These are phyloP conservation scores for Clavulina sp. DNA, from an alignment of 768 basidiomycete species.

Conservation along the genomic window DNA sequence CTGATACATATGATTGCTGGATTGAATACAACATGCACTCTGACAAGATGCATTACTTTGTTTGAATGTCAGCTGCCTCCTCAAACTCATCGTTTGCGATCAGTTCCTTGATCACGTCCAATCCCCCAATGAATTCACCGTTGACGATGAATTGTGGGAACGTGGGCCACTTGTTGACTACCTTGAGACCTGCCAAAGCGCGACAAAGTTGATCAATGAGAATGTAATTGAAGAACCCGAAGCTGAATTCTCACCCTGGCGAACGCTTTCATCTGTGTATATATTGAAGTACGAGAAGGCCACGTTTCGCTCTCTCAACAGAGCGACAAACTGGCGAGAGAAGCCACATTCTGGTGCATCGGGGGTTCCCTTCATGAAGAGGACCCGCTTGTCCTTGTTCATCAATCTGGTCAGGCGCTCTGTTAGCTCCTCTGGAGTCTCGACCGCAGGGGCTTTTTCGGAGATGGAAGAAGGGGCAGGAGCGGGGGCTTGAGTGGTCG, in stretches of 20 bases:
- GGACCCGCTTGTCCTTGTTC: constrained; percentile 56
- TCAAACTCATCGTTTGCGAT: constrained; percentile 58
- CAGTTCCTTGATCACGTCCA: constrained; percentile 88
- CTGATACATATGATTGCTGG: too few species aligned
- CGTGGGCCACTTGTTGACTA: constrained; percentile 79
- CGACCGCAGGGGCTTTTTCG: constrained; percentile 18
- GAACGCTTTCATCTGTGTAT: constrained; percentile 57
- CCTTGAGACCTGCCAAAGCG: constrained; percentile 29
- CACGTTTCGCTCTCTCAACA: constrained; percentile 47
- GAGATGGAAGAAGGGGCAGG: constrained; percentile 16
- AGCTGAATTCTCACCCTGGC: constrained; percentile 40
- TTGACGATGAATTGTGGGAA: constrained; percentile 74
- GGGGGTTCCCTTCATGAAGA: constrained; percentile 86
- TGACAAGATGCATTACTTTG: too few species aligned
- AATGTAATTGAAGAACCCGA: not conserved
- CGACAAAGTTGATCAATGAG: constrained; percentile 2
- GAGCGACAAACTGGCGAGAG: constrained; percentile 50
- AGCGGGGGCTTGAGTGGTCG: constrained; percentile 28
- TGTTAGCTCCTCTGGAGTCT: constrained; percentile 50
- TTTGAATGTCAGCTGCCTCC: constrained; percentile 18
- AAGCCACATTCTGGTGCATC: constrained; percentile 71
- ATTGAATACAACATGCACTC: too few species aligned
- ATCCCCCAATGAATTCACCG: constrained; percentile 86
- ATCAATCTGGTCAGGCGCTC: constrained; percentile 51
- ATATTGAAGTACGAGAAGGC: constrained; percentile 71